Conservation (phyloP, 2,329 filamentous ascomycete species). For the Cercospora zeina region DNA sequence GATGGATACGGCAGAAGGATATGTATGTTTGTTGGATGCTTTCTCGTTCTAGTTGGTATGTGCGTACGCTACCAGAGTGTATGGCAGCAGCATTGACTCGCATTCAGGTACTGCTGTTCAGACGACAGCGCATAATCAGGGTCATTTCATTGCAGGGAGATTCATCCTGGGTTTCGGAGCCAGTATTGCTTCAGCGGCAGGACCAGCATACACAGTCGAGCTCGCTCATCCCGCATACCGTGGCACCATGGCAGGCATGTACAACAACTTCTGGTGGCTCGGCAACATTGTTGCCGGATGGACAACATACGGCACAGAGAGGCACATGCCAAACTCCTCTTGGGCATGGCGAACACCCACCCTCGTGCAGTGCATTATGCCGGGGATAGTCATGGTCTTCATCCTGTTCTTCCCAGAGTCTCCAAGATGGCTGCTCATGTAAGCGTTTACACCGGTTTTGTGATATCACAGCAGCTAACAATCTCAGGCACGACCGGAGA, state of each 20-base stretch:
- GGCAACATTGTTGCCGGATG: conserved; percentile 58
- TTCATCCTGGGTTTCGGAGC: conserved; percentile 51
- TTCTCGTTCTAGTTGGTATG: conserved; percentile 53
- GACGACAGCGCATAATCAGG: conserved; percentile 49
- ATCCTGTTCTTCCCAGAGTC: conserved; percentile 61
- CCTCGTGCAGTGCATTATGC: conserved; percentile 43
- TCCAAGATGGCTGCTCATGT: conserved; percentile 59
- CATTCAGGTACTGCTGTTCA: conserved; percentile 49
- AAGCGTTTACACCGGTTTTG: neutral
- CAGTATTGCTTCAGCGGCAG: conserved; percentile 58
- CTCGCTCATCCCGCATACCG: conserved; percentile 62
- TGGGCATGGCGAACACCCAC: conserved; percentile 51
- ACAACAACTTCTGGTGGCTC: conserved; percentile 49
- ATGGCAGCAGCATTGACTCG: neutral
- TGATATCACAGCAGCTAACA: neutral
- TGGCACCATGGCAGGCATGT: conserved; percentile 61
- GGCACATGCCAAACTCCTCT: conserved; percentile 33
- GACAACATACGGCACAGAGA: conserved; percentile 28
- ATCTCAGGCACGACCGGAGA: conserved; percentile 48
- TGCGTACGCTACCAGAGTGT: neutral
- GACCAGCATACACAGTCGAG: conserved; percentile 63
- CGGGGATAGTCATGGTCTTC: conserved; percentile 46
- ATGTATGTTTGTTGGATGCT: conserved; percentile 59
- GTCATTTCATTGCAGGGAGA: conserved; percentile 55
- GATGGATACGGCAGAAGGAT: conserved; percentile 53